Evolutionary conservation across 352 stramenopile species (phyloP), one percentile per base, ranked within the genome.

Genomic region (Phytopythium boreale): DNA sequence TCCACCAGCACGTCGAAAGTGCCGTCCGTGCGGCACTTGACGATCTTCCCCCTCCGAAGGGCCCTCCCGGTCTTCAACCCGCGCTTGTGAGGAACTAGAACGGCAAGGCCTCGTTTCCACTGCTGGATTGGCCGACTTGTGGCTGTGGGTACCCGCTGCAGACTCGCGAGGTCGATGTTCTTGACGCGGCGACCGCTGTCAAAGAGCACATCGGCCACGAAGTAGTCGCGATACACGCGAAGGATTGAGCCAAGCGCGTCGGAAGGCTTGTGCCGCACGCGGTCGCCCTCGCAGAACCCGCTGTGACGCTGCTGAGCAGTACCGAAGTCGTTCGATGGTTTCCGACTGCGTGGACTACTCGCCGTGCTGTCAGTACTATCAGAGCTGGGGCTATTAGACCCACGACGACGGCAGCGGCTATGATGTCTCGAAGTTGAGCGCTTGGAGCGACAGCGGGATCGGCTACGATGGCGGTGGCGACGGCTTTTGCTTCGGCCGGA

Each of bases 131-230:
- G 56, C 0, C 22, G 46, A 22, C 31, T 36, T 55, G n/a, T 12
- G 22, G 27, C n/a, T 24, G 17, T 63, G 4, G 39, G 39, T 1
- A 61, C 51, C 19, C 62, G 57, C 43, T 44, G 65, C 22, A 93
- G 66, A 26, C 73, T 69, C 22, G 68, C 70, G 26, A 93, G 58
- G 20, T 80, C 79, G 24, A 93, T 71, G 66, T 93, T 93, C 61
- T 82, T 79, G 9, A 72, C 44, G 29, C 68, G 77, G 10, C 70
- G 68, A 10, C 84, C 82, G 14, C 57, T 88, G 61, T 93, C 81
- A 61, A 88, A 89, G 53, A 87, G 80, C 0, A 92, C 72, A 31
- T 91, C 82, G 0, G 75, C 81, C 7, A 92, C 82, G 57, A 88
- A 87, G 34, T 87, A 93, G 62, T 85, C 77, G 15, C 67, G 66